Conservation (phyloP, 2,329 filamentous ascomycete genomes). For the Cladorrhinum sp. region DNA sequence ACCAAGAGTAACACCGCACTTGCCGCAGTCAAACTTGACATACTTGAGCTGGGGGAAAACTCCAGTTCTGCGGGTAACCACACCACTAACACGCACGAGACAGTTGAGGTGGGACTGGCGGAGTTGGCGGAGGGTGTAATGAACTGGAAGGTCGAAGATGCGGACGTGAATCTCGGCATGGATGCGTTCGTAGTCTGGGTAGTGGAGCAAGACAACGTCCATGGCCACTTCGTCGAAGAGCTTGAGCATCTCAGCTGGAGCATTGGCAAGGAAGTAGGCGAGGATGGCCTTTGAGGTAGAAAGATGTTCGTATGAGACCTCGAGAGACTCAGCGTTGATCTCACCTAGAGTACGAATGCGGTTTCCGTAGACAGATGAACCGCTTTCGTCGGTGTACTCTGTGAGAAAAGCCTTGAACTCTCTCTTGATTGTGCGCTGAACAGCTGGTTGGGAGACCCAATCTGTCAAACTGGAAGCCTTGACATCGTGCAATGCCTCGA, state of each 20-base stretch:
- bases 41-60: slow-evolving; percentile 98
- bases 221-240: slow-evolving; percentile 96
- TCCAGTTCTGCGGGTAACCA: slow-evolving; percentile 88
- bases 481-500: slow-evolving; percentile 87
- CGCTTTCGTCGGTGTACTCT: slow-evolving; percentile 87
- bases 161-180: slow-evolving; percentile 97
- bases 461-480: slow-evolving; percentile 92
- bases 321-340: slow-evolving; percentile 91
- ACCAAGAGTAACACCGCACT: slow-evolving; percentile 86
- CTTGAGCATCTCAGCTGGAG: slow-evolving; percentile 90
- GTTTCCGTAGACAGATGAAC: slow-evolving; percentile 90
- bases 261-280: slow-evolving; percentile 94
- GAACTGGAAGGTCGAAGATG: slow-evolving; percentile 89
- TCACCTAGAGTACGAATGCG: slow-evolving; percentile 95
- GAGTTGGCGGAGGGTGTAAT: slow-evolving; percentile 91
- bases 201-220: slow-evolving; percentile 92
- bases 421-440: slow-evolving; percentile 88
- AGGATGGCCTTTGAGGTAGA: slow-evolving; percentile 87
- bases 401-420: slow-evolving; percentile 98
- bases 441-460: slow-evolving; percentile 87
- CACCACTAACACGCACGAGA: slow-evolving; percentile 87
- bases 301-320: slow-evolving; percentile 93
- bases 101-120: slow-evolving; percentile 96
- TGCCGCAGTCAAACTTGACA: slow-evolving; percentile 95
- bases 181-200: slow-evolving; percentile 96